Percentiles rank a stretch among this genome's conserved stretches.
These are phyloP conservation scores for Ciborinia camelliae DNA, from an alignment of 2,329 filamentous ascomycete genomes.

Conservation along the genomic window DNA sequence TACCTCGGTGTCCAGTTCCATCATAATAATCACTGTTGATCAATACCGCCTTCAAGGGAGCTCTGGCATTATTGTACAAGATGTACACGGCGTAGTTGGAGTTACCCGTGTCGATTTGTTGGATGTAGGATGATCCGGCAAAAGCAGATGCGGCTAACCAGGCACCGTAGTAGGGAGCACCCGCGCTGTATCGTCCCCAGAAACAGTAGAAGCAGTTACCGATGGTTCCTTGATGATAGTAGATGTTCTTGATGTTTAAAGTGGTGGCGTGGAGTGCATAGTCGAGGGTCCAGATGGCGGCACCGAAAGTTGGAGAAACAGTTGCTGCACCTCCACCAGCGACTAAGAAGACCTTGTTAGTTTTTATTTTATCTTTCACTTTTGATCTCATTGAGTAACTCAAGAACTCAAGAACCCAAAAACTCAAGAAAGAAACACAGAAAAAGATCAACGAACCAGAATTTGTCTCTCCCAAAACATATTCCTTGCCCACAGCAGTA, in stretches of 20 bases:
- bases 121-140: conserved; percentile 30
- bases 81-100: conserved; percentile 30
- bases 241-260: conserved; percentile 29
- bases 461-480: conserved; percentile 36
- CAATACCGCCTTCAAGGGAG: conserved; percentile 26
- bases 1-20: conserved; percentile 27
- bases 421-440: background rate
- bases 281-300: conserved; percentile 34
- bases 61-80: conserved; percentile 25
- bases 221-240: conserved; percentile 36
- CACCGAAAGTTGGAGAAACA: conserved; percentile 33
- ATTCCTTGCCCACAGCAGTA: conserved; percentile 28
- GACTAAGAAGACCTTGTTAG: conserved; percentile 17
- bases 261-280: conserved; percentile 27
- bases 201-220: conserved; percentile 38
- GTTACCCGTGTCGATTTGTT: conserved; percentile 27
- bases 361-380: background rate
- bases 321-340: conserved; percentile 31
- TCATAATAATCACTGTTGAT: conserved; percentile 34
- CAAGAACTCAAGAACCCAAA: background rate
- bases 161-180: conserved; percentile 35
- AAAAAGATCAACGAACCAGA: conserved; percentile 40
- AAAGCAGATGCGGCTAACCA: conserved; percentile 31
- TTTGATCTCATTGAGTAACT: background rate
- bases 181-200: conserved; percentile 32